A percentile compares a stretch with the other conserved stretches of the same genome.
phyloP scores from a whole-genome alignment of 108 stramenopile species.

The Bacterosira constricta region DNA sequence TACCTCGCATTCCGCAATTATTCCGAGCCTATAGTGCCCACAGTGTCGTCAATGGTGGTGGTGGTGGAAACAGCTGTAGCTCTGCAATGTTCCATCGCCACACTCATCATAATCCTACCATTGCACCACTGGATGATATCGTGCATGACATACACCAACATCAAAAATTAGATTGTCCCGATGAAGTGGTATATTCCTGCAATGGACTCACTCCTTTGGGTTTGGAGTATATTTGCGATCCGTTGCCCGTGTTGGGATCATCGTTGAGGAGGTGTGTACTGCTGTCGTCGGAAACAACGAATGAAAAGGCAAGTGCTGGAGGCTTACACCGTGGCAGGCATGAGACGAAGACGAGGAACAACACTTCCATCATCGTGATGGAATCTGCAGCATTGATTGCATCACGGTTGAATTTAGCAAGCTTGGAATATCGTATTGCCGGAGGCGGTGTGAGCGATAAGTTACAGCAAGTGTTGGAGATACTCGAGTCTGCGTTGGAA shows the following conservation, averaged over 20 bases:
- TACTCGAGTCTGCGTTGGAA: neutral
- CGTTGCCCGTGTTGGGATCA: constrained; percentile 30
- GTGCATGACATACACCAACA: constrained; percentile 42
- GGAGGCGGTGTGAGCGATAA: constrained; percentile 19
- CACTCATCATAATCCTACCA: neutral
- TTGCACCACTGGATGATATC: constrained; percentile 27
- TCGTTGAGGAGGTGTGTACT: constrained; percentile 5
- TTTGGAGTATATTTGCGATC: constrained; percentile 47
- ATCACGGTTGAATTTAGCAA: constrained; percentile 32
- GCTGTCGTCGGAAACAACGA: neutral
- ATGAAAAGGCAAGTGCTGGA: constrained; percentile 1
- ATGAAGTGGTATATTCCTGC: constrained; percentile 38
- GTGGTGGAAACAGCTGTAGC: too few species aligned
- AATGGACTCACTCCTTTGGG: constrained; percentile 40
- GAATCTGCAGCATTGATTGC: constrained; percentile 29
- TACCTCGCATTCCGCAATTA: neutral
- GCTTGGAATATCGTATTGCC: constrained; percentile 31
- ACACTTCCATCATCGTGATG: constrained; percentile 1
- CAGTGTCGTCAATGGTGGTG: neutral
- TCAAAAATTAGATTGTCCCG: constrained; percentile 32
- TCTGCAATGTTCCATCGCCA: neutral
- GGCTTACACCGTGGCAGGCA: neutral
- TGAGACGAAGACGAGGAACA: neutral
- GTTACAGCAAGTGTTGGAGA: constrained; percentile 20
- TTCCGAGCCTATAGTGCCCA: neutral